A percentile compares a stretch with the other conserved stretches of the same genome.
Evolutionary conservation across 257 asterid species (phyloP).

Genomic region (Przewalskia tangutica): DNA sequence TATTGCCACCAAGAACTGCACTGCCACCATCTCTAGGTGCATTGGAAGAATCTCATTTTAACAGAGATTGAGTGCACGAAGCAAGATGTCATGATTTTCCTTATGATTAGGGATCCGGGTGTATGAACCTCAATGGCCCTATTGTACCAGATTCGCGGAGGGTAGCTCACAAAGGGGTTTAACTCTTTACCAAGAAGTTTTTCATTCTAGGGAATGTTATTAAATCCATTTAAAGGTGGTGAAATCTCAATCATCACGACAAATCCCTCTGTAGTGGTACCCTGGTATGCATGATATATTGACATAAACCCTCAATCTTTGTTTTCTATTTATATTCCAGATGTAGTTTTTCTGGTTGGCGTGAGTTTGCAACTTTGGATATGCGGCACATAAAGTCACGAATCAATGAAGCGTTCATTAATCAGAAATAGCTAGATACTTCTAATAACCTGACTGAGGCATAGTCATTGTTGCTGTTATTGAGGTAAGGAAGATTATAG

Average conservation of each 20-base stretch:
- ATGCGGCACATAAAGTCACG: neutral
- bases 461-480: too few relatives aligned
- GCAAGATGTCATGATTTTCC: neutral
- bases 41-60: neutral
- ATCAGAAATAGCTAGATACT: neutral
- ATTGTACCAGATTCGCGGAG: neutral
- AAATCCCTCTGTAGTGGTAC: neutral
- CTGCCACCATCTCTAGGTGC: neutral
- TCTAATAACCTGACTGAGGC: too few relatives aligned
- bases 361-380: neutral
- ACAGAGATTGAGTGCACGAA: neutral
- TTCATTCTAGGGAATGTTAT: neutral
- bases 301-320: neutral
- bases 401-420: neutral
- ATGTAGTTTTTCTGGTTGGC: neutral
- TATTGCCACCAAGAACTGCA: neutral
- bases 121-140: neutral
- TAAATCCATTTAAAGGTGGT: neutral
- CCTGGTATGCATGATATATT: neutral
- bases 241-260: neutral
- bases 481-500: constrained; percentile 2
- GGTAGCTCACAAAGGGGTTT: neutral
- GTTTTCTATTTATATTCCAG: neutral
- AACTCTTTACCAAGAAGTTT: neutral
- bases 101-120: neutral